Evolutionary conservation across 192 early-diverging fungal species (phyloP).

Genomic region (Umbelopsis sp.): DNA sequence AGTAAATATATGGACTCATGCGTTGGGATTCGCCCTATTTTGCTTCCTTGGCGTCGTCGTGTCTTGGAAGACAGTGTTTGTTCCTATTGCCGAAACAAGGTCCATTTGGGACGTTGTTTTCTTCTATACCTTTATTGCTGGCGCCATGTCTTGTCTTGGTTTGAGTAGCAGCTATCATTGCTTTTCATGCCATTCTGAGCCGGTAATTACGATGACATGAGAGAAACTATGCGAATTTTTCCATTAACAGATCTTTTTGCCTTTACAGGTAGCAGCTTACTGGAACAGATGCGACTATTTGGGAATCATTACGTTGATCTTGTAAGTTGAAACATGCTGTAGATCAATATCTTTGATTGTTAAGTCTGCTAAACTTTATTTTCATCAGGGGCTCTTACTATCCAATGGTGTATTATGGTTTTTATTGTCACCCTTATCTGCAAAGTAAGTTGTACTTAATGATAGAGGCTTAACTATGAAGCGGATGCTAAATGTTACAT

Average conservation of each 20-base stretch:
- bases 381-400: constrained; percentile 49
- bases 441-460: constrained; percentile 30
- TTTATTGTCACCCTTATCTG: constrained; percentile 44
- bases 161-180: constrained; percentile 81
- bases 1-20: constrained; percentile 89
- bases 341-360: neutral
- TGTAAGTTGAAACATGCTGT: constrained; percentile 40
- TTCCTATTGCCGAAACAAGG: constrained; percentile 44
- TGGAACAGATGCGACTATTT: constrained; percentile 95
- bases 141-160: constrained; percentile 78
- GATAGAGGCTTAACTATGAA: neutral
- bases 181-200: constrained; percentile 83
- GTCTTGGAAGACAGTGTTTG: constrained; percentile 43
- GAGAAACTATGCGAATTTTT: neutral
- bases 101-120: constrained; percentile 65
- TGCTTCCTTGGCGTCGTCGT: constrained; percentile 47
- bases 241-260: neutral
- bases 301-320: constrained; percentile 84
- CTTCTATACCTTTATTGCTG: constrained; percentile 74
- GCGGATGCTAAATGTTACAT: neutral
- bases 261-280: constrained; percentile 49
- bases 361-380: neutral
- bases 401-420: constrained; percentile 55
- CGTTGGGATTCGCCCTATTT: constrained; percentile 70
- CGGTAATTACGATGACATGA: constrained; percentile 34